Evolutionary conservation across 2,329 filamentous ascomycete species (phyloP), one percentile per base, ranked within the genome.

Genomic region (Cladosporium oxysporum): DNA sequence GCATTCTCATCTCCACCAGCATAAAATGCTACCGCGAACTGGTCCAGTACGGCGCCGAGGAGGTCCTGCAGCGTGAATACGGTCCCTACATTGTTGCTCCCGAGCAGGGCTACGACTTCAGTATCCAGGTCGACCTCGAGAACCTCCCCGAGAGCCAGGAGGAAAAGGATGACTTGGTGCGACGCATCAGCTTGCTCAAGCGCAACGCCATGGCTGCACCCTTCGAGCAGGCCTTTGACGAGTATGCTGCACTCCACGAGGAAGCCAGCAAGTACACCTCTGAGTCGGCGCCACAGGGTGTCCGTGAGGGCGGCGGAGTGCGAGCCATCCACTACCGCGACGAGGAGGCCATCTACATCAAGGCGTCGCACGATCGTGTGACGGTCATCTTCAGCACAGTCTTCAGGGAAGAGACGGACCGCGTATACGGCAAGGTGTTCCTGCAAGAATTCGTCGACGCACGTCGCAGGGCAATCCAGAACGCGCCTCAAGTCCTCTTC

Each of bases 311-410:
- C 60, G 93, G 94, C 66, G 88, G 95, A 72, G 90, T 98, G 67
- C 97, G 96, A 86, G 89, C 94, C 2, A 96, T 99, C 73, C 94
- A 98, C 80, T 99, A 99, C 82, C 91, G 95, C 65, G 96, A 99
- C 76, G 93, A 98, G 83, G 95, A 99, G 79, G 93, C 95, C 62
- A 98, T 99, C 76, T 99, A 96, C 80, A 90, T 99, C 83, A 98
- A 99, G 83, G 94, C 95, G 68, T 96, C 91, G 79, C 91, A 96
- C 82, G 95, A 99, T 78, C 89, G 95, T 75, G 95, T 99, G 62
- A 99, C 96, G 0, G 93, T 99, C 75, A 99, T 99, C 76, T 99
- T 99, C 85, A 97, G 93, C 81, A 99, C 95, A 50, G 88, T 98
- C 62, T 99, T 99, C 85, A 87, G 92, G 66, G 96, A 99, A 77